Evolutionary conservation across 345 rosid species (phyloP), one percentile per base, ranked within the genome.

Genomic region (Acer campestre): DNA sequence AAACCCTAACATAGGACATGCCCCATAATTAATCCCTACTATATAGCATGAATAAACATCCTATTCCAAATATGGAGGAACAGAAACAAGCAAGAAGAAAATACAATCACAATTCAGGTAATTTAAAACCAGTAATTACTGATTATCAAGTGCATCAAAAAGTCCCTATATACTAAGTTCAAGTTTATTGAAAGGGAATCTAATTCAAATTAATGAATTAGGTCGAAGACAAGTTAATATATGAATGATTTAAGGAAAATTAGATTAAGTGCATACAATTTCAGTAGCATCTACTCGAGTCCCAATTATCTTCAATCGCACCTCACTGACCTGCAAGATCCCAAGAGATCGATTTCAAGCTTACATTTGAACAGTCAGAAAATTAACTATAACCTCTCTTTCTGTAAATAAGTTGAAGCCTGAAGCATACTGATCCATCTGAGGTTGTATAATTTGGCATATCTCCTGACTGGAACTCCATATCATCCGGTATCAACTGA

Each of bases 391-490:
- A 0, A 71, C 16, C 35, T 31, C 38, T 9, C 61, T 55, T 44
- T 38, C n/a, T 1, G 31, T 55, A 10, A 70, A 65, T 35, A 70
- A n/a, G 44, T 12, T 12, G 48, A 75, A 55, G 79, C 29, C 42
- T 23, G 74, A 72, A 75, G 67, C 90, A 51, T 61, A 92, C 98
- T 1, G 97, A 93, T 85, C 97, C 96, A 88, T 93, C 97, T 31
- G 93, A 92, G 74, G 98, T 91, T 1, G 98, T 91, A 77, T 92
- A 95, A 67, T 91, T 95, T 73, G 99, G 99, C 88, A 90, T 84
- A 71, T 93, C 99, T 79, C 99, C 97, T 22, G 94, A 84, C 48
- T 95, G 98, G 81, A 93, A 93, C 84, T 95, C 98, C 97, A 91
- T 93, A 84, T 93, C 99, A 78, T 95, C 98, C 1, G 98, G 98